These are phyloP conservation scores for Harrya chromipes DNA, from an alignment of 768 basidiomycete genomes.

Conservation along the genomic window DNA sequence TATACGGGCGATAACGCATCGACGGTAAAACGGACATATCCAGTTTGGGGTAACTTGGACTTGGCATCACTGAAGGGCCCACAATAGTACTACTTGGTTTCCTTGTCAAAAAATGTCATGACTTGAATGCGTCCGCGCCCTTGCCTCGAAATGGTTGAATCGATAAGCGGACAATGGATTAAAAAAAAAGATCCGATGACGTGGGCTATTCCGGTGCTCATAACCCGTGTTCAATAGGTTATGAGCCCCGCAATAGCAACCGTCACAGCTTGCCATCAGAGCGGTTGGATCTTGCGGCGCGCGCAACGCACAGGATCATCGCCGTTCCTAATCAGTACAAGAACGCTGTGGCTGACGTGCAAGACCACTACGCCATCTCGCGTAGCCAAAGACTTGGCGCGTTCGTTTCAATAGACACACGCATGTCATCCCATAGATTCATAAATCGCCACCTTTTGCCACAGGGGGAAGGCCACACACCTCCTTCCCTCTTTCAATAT, in stretches of 20 bases:
- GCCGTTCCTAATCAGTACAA: not conserved
- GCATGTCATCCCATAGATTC: too few species aligned
- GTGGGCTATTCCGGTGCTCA: conserved; percentile 13
- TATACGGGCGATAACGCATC: not conserved
- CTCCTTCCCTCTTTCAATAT: not conserved
- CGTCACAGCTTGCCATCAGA: conserved; percentile 6
- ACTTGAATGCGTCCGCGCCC: not conserved
- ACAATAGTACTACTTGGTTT: too few species aligned
- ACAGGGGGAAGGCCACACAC: not conserved
- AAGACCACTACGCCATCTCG: conserved; percentile 13
- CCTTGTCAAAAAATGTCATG: too few species aligned
- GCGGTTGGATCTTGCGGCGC: conserved; percentile 5
- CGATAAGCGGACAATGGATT: not conserved
- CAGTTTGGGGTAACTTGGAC: not conserved
- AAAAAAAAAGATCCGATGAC: conserved; percentile 13
- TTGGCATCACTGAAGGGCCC: too few species aligned
- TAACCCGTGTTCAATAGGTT: conserved; percentile 14
- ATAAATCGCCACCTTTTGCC: too few species aligned
- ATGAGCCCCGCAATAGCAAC: conserved; percentile 25
- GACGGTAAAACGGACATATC: not conserved
- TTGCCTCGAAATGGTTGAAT: not conserved
- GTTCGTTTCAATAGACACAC: too few species aligned
- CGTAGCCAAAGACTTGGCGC: not conserved
- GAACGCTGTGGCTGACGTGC: not conserved
- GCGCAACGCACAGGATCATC: not conserved